Evolutionary conservation across 2,329 filamentous ascomycete genomes (phyloP).

Genomic region (Aureobasidium sp.): DNA sequence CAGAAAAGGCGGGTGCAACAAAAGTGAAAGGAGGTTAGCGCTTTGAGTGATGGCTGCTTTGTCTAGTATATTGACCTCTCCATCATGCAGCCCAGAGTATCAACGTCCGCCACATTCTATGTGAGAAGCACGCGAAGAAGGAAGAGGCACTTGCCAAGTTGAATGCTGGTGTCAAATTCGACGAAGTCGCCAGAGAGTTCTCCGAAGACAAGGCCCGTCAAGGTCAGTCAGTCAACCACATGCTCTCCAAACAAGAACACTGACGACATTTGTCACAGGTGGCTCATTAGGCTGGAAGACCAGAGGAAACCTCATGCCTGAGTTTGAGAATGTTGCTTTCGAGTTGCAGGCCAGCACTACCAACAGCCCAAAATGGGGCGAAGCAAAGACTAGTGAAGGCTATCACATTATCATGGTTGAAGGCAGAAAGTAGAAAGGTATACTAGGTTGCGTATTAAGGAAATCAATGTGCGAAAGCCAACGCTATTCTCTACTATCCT

Average conservation of each 20-base stretch:
- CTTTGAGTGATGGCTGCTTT: not conserved
- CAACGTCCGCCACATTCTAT: conserved; percentile 68
- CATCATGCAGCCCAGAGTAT: conserved; percentile 48
- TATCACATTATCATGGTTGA: conserved; percentile 78
- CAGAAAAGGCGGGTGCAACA: conserved; percentile 23
- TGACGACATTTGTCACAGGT: conserved; percentile 35
- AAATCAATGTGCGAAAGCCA: not conserved
- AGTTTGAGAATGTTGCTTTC: conserved; percentile 66
- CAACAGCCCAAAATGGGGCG: conserved; percentile 53
- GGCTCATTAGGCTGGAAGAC: conserved; percentile 66
- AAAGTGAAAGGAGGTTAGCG: conserved; percentile 39
- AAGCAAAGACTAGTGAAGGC: conserved; percentile 65
- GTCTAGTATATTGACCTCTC: not conserved
- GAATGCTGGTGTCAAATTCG: conserved; percentile 59
- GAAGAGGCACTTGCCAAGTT: conserved; percentile 65
- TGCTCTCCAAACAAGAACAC: not conserved
- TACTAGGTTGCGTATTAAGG: not conserved
- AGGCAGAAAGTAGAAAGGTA: conserved; percentile 44
- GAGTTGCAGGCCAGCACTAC: conserved; percentile 58
- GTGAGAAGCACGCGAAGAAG: conserved; percentile 69
- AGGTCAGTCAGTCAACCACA: conserved; percentile 28
- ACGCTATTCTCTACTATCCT: not conserved
- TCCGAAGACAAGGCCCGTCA: conserved; percentile 69
- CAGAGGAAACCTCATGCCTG: conserved; percentile 55
- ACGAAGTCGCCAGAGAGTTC: conserved; percentile 62